phyloP scores from a whole-genome alignment of 179 eudicot species.

The Carnegiea gigantea region DNA sequence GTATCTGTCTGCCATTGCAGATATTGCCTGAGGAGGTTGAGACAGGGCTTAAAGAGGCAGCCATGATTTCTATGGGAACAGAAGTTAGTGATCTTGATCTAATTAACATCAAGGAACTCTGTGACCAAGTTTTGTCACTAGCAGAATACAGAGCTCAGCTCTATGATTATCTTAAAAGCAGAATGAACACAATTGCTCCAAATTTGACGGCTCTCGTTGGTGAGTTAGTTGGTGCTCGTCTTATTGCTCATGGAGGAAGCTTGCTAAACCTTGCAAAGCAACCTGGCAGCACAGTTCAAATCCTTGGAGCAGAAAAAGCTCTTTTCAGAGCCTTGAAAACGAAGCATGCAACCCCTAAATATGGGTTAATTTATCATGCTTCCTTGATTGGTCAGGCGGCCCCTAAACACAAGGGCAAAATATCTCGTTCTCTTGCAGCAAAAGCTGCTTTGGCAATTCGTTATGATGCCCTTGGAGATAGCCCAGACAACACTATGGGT shows the following conservation, averaged over 20 bases:
- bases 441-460: conserved; percentile 86
- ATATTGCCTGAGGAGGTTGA: conserved; percentile 82
- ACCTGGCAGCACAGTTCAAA: conserved; percentile 96
- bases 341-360: conserved; percentile 94
- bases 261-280: conserved; percentile 93
- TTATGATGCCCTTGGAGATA: conserved; percentile 87
- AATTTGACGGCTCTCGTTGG: conserved; percentile 95
- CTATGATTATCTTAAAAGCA: conserved; percentile 80
- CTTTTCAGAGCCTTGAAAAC: conserved; percentile 94
- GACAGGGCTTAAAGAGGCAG: conserved; percentile 76
- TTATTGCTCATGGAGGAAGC: conserved; percentile 93
- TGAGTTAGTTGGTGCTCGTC: conserved; percentile 96
- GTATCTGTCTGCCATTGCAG: conserved; percentile 31
- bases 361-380: conserved; percentile 93
- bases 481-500: conserved; percentile 84
- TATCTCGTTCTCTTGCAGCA: conserved; percentile 93
- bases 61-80: conserved; percentile 95
- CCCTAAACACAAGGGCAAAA: conserved; percentile 88
- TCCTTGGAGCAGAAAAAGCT: conserved; percentile 98
- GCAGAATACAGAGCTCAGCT: conserved; percentile 87
- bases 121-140: conserved; percentile 85
- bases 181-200: conserved; percentile 97
- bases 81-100: conserved; percentile 96
- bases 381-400: conserved; percentile 96
- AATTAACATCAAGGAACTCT: conserved; percentile 71